Evolutionary conservation across 164 flowering plant species (phyloP), one percentile per base, ranked within the genome.

Genomic region (Kalanchoe fedtschenkoi): DNA sequence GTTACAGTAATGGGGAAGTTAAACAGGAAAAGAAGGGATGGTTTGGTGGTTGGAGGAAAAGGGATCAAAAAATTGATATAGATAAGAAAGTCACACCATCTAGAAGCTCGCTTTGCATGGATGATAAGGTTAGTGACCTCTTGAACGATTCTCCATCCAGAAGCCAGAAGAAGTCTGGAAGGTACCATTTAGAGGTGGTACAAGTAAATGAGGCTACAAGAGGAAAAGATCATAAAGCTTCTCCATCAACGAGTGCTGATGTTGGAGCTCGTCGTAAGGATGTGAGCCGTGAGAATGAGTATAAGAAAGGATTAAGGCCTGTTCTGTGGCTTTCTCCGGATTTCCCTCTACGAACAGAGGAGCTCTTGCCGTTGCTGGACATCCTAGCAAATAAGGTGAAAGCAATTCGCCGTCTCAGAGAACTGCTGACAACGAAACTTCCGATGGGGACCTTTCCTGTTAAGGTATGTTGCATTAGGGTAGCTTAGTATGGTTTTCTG

Each of bases 301-400:
- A 87, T 67, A 93, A 84, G 75, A 93, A 90, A 79, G 97, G 99
- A 15, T 72, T 93, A 76, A 90, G 96, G 79, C 99, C 97, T 59
- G 66, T 79, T 72, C 84, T 93, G 17, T 93, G 97, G 97, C 97
- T 93, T 66, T 81, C 99, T 33, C 86, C 91, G 5, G 72, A 79
- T 68, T 93, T 93, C 62, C 97, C 96, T 0, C 75, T 93, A 37
- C 82, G 67, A 62, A 90, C 91, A 22, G 96, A 93, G 68, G 99
- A 93, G 62, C 86, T 93, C 34, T 72, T 93, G 51, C 99, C 99
- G 2, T 71, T 93, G 83, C 96, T 93, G 68, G 99, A 93, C 69
- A 93, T 93, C 71, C 77, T 93, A 17, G 96, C 99, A 5, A 88
- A 88, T 83, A 93, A 93, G 76, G 99, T 93, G 46, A 93, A 93